A percentile compares a stretch with the other conserved stretches of the same genome.
phyloP scores from a whole-genome alignment of 192 early-diverging fungal genomes.

The Coemansia sp. region DNA sequence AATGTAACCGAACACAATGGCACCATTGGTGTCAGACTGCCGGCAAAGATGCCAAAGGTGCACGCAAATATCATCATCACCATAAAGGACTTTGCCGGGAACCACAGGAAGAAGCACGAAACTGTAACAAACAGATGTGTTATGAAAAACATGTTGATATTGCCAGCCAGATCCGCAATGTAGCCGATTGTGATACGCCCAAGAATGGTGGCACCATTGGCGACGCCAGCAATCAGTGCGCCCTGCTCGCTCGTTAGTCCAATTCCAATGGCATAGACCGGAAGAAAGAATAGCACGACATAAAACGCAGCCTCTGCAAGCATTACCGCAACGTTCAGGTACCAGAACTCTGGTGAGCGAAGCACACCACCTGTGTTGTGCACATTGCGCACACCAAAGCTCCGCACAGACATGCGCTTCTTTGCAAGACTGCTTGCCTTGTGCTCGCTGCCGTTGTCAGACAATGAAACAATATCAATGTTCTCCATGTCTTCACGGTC shows the following conservation, averaged over 20 bases:
- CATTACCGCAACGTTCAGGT: slow-evolving; percentile 55
- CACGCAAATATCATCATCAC: slow-evolving; percentile 56
- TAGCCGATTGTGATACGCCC: slow-evolving; percentile 67
- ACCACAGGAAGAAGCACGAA: slow-evolving; percentile 54
- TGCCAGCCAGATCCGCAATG: slow-evolving; percentile 60
- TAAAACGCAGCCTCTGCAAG: slow-evolving; percentile 55
- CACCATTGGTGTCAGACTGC: slow-evolving; percentile 54
- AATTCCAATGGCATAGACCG: slow-evolving; percentile 59
- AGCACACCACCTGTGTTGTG: slow-evolving; percentile 48
- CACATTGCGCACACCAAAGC: slow-evolving; percentile 56
- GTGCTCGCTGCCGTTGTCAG: slow-evolving; percentile 39
- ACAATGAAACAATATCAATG: slow-evolving; percentile 29
- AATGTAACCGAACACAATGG: slow-evolving; percentile 55
- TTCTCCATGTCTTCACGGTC: slow-evolving; percentile 50
- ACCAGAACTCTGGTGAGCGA: slow-evolving; percentile 55
- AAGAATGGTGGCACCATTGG: slow-evolving; percentile 64
- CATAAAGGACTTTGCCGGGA: slow-evolving; percentile 55
- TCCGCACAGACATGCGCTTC: slow-evolving; percentile 56
- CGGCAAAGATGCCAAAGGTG: slow-evolving; percentile 53
- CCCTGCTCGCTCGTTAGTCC: slow-evolving; percentile 61
- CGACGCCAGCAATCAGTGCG: slow-evolving; percentile 63
- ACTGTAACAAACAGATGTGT: slow-evolving; percentile 49
- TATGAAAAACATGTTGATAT: slow-evolving; percentile 57
- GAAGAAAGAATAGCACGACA: slow-evolving; percentile 47
- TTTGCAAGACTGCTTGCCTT: slow-evolving; percentile 42